Evolutionary conservation across 225 moss, liverwort and hornwort species (phyloP).

Genomic region (Sphagnum contortum): DNA sequence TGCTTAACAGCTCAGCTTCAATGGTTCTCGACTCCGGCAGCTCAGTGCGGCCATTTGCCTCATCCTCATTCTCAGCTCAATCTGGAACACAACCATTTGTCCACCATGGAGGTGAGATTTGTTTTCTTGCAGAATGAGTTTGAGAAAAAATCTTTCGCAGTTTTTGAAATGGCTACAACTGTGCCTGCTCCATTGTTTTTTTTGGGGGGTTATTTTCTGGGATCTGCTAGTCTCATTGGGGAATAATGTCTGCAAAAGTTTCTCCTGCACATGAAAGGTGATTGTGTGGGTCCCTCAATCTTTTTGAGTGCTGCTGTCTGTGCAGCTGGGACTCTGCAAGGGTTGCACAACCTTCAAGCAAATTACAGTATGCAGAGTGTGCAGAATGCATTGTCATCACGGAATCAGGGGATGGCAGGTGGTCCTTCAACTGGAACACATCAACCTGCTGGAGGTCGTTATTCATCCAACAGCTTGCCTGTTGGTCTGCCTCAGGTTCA

Average conservation of each 20-base stretch:
- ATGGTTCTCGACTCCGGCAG: conserved; percentile 87
- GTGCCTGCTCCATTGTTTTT: too few relatives aligned
- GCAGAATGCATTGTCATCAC: conserved; percentile 70
- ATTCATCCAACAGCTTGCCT: conserved; percentile 65
- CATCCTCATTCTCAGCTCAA: conserved; percentile 64
- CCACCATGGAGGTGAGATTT: conserved; percentile 72
- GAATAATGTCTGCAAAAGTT: too few relatives aligned
- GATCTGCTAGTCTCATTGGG: too few relatives aligned
- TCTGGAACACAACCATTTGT: conserved; percentile 77
- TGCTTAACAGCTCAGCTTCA: conserved; percentile 89
- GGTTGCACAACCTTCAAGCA: conserved; percentile 71
- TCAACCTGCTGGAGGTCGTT: conserved; percentile 72
- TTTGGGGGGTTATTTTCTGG: too few relatives aligned
- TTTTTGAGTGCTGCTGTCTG: not conserved
- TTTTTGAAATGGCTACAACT: too few relatives aligned
- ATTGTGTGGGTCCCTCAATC: too few relatives aligned
- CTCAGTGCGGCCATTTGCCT: conserved; percentile 80
- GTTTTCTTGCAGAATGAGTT: too few relatives aligned
- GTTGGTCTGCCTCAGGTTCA: conserved; percentile 81
- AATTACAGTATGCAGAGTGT: conserved; percentile 88
- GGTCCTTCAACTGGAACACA: conserved; percentile 74
- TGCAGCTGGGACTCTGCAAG: conserved; percentile 45
- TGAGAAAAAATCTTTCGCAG: too few relatives aligned
- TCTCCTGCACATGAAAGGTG: too few relatives aligned
- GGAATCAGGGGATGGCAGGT: conserved; percentile 81